Evolutionary conservation across 768 basidiomycete species (phyloP), one percentile per base, ranked within the genome.

Genomic region (Suillus plorans): DNA sequence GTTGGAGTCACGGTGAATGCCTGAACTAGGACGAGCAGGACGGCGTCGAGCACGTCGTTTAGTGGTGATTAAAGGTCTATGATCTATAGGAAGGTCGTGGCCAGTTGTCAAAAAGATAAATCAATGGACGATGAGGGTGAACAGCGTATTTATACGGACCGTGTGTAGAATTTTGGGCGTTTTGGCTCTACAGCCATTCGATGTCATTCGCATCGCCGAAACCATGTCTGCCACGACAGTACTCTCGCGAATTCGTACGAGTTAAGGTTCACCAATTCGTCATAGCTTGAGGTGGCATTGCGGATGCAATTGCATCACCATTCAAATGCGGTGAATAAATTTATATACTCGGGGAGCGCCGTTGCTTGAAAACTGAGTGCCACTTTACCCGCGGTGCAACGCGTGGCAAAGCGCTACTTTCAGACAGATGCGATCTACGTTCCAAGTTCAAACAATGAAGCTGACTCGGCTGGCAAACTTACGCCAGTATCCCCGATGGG

Each of bases 361-460:
- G 10, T 55, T 55, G 10, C 28, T 50, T 28, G 8, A 25, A 14
- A 25, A 13, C 14, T 3, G 22, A 25, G 22, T 34, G 53, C 53
- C 31, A 12, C 18, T 55, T 34, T 55, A 55, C 31, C 53, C 53
- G 53, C 53, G 53, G 2, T 55, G 10, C 5, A 53, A 53, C 78
- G 31, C 87, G 92, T 63, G 89, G 90, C 47, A 80, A 5, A 80
- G 65, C 89, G 90, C 68, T 89, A 90, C 72, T 86, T 93, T 68
- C 89, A 90, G 71, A 88, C 85, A 50, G 91, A 90, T 14, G 86
- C 85, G 0, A 86, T 92, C 67, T 83, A 83, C 65, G 80, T 88
- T n/a, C 78, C 88, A 56, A 66, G 81, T 72, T 65, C 36, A 18
- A 42, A 50, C 45, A 25, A 59, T 16, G 50, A n/a, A 57, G 31